A percentile compares a stretch with the other conserved stretches of the same genome.
phyloP scores from a whole-genome alignment of 2,329 filamentous ascomycete genomes.

The Sarocladiaceae sp. region DNA sequence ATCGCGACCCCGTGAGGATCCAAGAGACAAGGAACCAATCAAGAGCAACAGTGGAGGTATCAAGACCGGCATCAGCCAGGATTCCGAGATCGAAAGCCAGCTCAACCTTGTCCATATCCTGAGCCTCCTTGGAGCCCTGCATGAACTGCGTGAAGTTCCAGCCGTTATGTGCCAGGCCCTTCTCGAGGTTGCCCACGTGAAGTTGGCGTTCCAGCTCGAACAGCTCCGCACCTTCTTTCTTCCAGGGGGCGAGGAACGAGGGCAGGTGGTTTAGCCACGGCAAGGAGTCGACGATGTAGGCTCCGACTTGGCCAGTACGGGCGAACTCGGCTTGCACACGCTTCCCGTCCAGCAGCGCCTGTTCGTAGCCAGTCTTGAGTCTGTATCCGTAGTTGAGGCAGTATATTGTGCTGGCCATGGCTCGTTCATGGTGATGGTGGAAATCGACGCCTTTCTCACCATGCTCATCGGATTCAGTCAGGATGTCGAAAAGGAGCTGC shows the following conservation, averaged over 20 bases:
- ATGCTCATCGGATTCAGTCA: slow-evolving; percentile 21
- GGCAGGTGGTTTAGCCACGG: slow-evolving; percentile 36
- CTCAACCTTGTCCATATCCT: slow-evolving; percentile 20
- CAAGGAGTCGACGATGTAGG: slow-evolving; percentile 33
- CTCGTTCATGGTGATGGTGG: slow-evolving; percentile 26
- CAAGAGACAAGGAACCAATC: slow-evolving; percentile 26
- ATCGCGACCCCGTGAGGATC: slow-evolving; percentile 15
- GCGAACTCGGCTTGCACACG: slow-evolving; percentile 20
- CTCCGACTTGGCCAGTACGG: slow-evolving; percentile 22
- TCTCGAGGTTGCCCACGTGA: slow-evolving; percentile 19
- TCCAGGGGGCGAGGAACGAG: slow-evolving; percentile 27
- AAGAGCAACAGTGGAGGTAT: slow-evolving; percentile 23
- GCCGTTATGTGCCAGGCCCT: slow-evolving; percentile 14
- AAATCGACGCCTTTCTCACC: slow-evolving; percentile 21
- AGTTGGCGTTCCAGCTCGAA: slow-evolving; percentile 25
- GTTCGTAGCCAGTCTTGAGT: slow-evolving; percentile 20
- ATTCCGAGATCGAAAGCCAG: slow-evolving; percentile 27
- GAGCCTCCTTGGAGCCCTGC: slow-evolving; percentile 13
- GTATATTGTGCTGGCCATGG: slow-evolving; percentile 30
- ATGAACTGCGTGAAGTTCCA: slow-evolving; percentile 28
- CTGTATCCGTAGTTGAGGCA: slow-evolving; percentile 29
- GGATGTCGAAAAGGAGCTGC: slow-evolving; percentile 34
- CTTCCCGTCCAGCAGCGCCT: slow-evolving; percentile 18
- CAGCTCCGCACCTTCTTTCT: slow-evolving; percentile 21
- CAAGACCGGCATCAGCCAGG: slow-evolving; percentile 24